Base-by-base conservation (phyloP, 306 rosid genomes). In the Vigna trinervia region DNA sequence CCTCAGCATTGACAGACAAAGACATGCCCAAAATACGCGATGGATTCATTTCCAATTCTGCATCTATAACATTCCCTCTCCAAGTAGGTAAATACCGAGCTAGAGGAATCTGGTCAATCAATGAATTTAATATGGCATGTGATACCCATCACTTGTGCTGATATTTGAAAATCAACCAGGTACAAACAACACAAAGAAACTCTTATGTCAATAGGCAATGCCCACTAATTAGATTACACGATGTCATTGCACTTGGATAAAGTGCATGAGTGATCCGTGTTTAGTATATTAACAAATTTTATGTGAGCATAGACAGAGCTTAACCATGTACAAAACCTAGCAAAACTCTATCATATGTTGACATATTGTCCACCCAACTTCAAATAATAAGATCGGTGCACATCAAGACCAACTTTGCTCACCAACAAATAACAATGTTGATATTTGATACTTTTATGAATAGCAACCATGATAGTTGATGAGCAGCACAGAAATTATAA, bases 71-170 rank as follows among this genome's bases (percentile, higher is more conserved):
- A 38, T 82, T 89, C 57, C 98, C 98, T 81, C 92, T 91, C 97
- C 97, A 93, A 26, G 98, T 91, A 58, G 98, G 97, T 75, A 93
- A 85, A 82, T 89, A 93, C n/a, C 88, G 89, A 73, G 87, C 90
- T n/a, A 91, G 88, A 64, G 97, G 97, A 81, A 94, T 91, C 98
- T 93, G 91, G 64, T 73, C 73, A 79, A 54, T 22, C 22, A 23
- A 72, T 28, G 46, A 72, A 78, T 68, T 57, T 56, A 26, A 60
- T 64, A 46, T 71, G 82, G 82, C 51, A 64, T 53, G 72, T 47
- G 43, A 32, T 4, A 32, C 43, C 11, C 45, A 36, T 15, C 39
- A 78, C 17, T 56, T 60, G 4, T 60, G 43, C 14, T 60, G 67
- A 60, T 60, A 30, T 60, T 8, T 8, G 23, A 61, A 61, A 14